These are phyloP conservation scores for Microbotryum violaceum DNA, from an alignment of 1,284 basidiomycete species.

Conservation along the genomic window DNA sequence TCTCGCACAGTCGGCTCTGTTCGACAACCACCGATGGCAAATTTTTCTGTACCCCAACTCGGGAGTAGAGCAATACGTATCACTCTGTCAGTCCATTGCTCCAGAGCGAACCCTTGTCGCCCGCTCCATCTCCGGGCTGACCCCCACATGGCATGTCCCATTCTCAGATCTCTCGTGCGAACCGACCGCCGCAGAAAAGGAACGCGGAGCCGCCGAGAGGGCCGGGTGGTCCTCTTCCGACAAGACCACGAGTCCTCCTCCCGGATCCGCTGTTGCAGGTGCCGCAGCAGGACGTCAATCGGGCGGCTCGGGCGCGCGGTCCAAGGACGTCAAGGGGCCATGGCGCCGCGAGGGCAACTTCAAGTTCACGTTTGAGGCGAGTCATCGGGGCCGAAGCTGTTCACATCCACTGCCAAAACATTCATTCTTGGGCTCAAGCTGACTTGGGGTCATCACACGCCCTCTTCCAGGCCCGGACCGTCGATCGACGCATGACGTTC, in stretches of 20 bases:
- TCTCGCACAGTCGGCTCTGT: conserved; percentile 15
- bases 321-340: conserved; percentile 23
- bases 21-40: conserved; percentile 35
- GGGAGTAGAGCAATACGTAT: conserved; percentile 36
- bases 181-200: conserved; percentile 35
- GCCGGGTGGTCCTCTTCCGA: neutral
- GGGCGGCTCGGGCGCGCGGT: neutral
- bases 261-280: neutral
- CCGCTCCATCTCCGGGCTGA: too few species aligned
- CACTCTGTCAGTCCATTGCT: conserved; percentile 22
- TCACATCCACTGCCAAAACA: too few species aligned
- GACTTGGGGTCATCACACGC: neutral
- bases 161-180: conserved; percentile 34
- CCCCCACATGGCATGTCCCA: too few species aligned
- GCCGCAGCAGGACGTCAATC: neutral
- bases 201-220: conserved; percentile 28
- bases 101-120: too few species aligned
- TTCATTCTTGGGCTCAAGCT: neutral
- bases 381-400: neutral
- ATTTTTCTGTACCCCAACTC: conserved; percentile 38
- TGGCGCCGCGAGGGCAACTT: conserved; percentile 37
- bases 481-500: conserved; percentile 30
- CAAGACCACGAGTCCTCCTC: neutral
- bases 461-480: conserved; percentile 14
- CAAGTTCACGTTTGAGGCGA: conserved; percentile 37